These are phyloP conservation scores for Peterozyma xylosa DNA, from an alignment of 805 yeast genomes.

Conservation along the genomic window DNA sequence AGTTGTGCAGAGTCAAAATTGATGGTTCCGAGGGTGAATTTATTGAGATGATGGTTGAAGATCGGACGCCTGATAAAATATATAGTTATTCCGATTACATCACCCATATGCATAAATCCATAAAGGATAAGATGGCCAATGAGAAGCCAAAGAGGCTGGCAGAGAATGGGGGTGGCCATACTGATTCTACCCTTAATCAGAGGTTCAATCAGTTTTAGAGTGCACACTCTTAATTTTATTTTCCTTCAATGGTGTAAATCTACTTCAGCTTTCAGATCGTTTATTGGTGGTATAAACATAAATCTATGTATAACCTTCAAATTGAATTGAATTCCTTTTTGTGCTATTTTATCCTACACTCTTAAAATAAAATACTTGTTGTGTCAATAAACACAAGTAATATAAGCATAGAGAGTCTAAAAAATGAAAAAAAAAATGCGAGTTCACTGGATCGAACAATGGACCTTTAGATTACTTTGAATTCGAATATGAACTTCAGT, in stretches of 20 bases:
- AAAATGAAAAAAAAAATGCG: slow-evolving; percentile 5
- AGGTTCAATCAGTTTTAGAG: background rate
- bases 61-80: slow-evolving; percentile 46
- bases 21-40: slow-evolving; percentile 57
- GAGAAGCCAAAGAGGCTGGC: slow-evolving; percentile 18
- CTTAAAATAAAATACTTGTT: no score
- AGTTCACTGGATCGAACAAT: slow-evolving; percentile 10
- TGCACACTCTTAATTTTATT: background rate
- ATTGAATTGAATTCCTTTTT: no score
- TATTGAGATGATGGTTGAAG: slow-evolving; percentile 65
- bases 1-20: slow-evolving; percentile 54
- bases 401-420: background rate
- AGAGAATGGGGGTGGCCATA: background rate
- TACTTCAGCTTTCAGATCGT: no score
- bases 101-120: slow-evolving; percentile 56
- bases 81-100: slow-evolving; percentile 62
- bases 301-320: no score
- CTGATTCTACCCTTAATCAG: background rate
- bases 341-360: no score
- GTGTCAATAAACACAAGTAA: no score
- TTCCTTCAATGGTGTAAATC: no score
- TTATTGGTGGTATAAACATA: no score
- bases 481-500: slow-evolving; percentile 8
- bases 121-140: slow-evolving; percentile 43
- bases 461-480: slow-evolving; percentile 8